Evolutionary conservation across 1,284 basidiomycete genomes (phyloP), one percentile per base, ranked within the genome.

Genomic region (Fomitopsis betulina): DNA sequence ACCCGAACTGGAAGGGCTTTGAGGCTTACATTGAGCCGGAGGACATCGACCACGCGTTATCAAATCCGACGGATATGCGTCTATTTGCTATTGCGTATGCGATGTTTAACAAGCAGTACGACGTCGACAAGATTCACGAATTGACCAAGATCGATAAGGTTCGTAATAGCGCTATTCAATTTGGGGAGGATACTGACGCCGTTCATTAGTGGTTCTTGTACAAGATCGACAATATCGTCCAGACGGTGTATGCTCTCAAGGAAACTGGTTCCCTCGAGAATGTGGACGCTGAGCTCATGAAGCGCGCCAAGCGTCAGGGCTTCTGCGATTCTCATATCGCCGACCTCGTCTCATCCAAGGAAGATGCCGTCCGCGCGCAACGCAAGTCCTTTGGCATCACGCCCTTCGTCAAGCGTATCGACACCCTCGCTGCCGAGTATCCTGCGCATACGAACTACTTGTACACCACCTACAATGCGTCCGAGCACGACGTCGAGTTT

Each of bases 391-490:
- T 92, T 61, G 86, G 89, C 54, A 85, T 99, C 67, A 97, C 91
- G 17, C 97, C 97, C 50, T 99, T 96, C 75, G 97, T 99, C 72
- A 99, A 99, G 79, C 93, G 96, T 62, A 99, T 99, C 76, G 97
- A 99, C 76, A 99, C 97, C 3, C 87, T 99, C 60, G 97, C 96
- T 33, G 97, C 97, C 63, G 97, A 99, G 76, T 99, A 93, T 80
- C 97, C 97, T 23, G 97, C 97, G 3, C 90, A 97, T 76, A 99
- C 97, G 69, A 99, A 99, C 81, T 99, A 99, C 78, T 89, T 99
- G 60, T 99, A 99, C 79, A 99, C 97, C 42, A 98, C 97, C 19
- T 99, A 99, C 83, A 98, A 99, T 71, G 97, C 96, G 7, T 89
- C 93, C 1, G 86, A 91, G 61, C 97, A 99, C 70, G 97, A 99